phyloP scores from a whole-genome alignment of 257 asterid genomes.

The Jacaranda mimosifolia region DNA sequence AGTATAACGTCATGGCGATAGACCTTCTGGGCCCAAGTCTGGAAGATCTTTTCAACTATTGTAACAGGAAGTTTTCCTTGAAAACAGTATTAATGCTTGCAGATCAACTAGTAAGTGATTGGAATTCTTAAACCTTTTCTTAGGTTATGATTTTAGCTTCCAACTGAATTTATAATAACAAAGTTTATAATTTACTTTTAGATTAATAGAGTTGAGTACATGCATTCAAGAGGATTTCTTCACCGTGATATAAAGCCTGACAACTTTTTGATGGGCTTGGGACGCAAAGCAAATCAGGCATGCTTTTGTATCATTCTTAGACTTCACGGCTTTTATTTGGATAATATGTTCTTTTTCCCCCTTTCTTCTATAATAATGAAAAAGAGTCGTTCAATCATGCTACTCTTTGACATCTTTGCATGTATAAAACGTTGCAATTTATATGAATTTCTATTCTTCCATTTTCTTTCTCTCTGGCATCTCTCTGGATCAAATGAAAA shows the following conservation, averaged over 20 bases:
- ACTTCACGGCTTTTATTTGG: slow-evolving; percentile 11
- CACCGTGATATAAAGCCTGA: slow-evolving; percentile 98
- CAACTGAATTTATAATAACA: slow-evolving; percentile 17
- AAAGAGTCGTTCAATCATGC: neutral
- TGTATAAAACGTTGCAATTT: neutral
- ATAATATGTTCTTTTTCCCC: neutral
- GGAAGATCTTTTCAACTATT: slow-evolving; percentile 86
- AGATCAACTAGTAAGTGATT: slow-evolving; percentile 79
- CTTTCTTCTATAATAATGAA: neutral
- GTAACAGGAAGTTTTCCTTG: slow-evolving; percentile 75
- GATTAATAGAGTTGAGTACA: slow-evolving; percentile 95
- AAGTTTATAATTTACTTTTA: slow-evolving; percentile 38
- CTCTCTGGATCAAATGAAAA: slow-evolving; percentile 3
- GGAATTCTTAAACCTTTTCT: slow-evolving; percentile 1
- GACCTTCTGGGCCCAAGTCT: slow-evolving; percentile 91
- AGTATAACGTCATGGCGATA: slow-evolving; percentile 79
- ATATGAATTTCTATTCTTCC: neutral
- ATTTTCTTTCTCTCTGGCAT: neutral
- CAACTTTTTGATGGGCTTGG: slow-evolving; percentile 93
- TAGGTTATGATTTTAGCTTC: neutral
- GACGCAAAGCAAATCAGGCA: slow-evolving; percentile 98
- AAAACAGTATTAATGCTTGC: slow-evolving; percentile 92
- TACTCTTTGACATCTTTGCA: neutral
- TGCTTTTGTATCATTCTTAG: slow-evolving; percentile 36
- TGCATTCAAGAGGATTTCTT: slow-evolving; percentile 97